Evolutionary conservation across 2,329 filamentous ascomycete genomes (phyloP).

Genomic region (Beauveria sp.): DNA sequence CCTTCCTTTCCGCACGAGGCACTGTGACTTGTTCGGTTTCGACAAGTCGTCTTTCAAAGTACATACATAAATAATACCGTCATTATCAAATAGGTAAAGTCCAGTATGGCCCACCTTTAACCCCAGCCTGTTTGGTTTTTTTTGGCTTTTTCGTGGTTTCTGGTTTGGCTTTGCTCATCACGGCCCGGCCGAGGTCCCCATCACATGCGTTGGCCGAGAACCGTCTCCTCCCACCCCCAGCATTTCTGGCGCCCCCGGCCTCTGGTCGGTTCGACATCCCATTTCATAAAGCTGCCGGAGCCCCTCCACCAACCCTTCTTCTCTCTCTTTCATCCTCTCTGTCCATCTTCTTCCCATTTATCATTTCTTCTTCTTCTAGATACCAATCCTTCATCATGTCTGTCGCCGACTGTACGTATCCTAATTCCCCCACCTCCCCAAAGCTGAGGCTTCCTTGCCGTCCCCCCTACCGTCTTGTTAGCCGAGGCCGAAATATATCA

Average conservation of each 20-base stretch:
- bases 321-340: background rate
- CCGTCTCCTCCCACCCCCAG: background rate
- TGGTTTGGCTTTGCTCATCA: background rate
- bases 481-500: background rate
- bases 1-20: no score
- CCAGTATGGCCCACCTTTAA: background rate
- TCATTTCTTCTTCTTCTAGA: background rate
- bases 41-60: no score
- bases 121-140: background rate
- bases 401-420: slow-evolving; percentile 12
- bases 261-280: background rate
- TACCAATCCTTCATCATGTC: slow-evolving; percentile 9
- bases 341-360: background rate
- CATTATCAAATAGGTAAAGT: background rate
- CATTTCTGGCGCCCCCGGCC: background rate
- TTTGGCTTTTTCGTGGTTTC: background rate
- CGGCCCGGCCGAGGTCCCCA: slow-evolving; percentile 24
- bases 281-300: slow-evolving; percentile 9
- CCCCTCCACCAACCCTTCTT: background rate
- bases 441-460: background rate
- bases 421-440: background rate
- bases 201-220: slow-evolving; percentile 22
- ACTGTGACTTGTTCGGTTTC: no score
- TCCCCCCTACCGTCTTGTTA: background rate
- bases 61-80: no score